Percentiles rank a stretch among this genome's conserved stretches.
Evolutionary conservation across 2,329 filamentous ascomycete genomes (phyloP).

Genomic region (Arthrobotrys musiformis): DNA sequence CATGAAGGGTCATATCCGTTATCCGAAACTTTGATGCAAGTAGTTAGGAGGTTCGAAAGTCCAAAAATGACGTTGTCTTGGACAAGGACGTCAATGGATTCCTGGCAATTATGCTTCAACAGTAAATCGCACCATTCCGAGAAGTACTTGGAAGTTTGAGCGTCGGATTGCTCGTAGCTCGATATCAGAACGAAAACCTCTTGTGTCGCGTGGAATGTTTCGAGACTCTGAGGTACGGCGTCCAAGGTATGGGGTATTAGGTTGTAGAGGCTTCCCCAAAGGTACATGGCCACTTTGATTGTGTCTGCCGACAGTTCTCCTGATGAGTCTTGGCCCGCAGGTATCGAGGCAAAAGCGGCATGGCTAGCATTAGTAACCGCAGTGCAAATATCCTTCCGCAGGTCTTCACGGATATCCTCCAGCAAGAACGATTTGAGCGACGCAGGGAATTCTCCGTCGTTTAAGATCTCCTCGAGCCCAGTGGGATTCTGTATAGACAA

Average conservation of each 20-base stretch:
- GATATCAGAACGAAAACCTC: conserved; percentile 44
- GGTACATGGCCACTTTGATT: conserved; percentile 27
- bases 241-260: conserved; percentile 39
- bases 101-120: conserved; percentile 39
- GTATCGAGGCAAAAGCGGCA: conserved; percentile 8
- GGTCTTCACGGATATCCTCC: conserved; percentile 42
- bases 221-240: conserved; percentile 23
- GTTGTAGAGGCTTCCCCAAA: conserved; percentile 45
- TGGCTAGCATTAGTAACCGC: conserved; percentile 34
- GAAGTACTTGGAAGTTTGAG: conserved; percentile 24
- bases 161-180: conserved; percentile 13
- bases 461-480: conserved; percentile 20
- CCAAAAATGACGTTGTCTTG: conserved; percentile 52
- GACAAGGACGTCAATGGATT: conserved; percentile 44
- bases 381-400: conserved; percentile 40
- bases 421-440: conserved; percentile 32
- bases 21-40: conserved; percentile 31
- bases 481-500: conserved; percentile 33
- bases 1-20: conserved; percentile 29
- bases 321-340: not conserved
- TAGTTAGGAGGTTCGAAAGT: conserved; percentile 35
- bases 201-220: conserved; percentile 41
- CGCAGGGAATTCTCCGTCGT: conserved; percentile 28
- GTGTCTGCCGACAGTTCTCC: not conserved
- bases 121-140: conserved; percentile 42